These are phyloP conservation scores for Gynandropsis gynandra DNA, from an alignment of 345 rosid genomes.

Conservation along the genomic window DNA sequence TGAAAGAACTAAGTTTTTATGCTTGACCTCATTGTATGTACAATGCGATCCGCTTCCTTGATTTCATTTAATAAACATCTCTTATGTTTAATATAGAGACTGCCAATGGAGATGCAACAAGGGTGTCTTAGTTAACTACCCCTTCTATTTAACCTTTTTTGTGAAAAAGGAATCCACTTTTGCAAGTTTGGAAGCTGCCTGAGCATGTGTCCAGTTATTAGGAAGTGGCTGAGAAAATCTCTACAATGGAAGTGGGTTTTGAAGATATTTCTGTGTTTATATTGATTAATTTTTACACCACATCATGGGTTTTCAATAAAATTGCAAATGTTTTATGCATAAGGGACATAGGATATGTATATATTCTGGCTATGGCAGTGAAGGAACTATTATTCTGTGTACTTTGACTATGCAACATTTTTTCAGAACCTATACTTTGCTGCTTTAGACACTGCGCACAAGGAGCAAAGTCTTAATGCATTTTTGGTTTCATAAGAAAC, in stretches of 20 bases:
- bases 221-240: too few species aligned
- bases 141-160: neutral
- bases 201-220: constrained; percentile 1
- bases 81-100: constrained; percentile 6
- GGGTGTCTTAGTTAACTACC: neutral
- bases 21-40: neutral
- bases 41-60: neutral
- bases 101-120: neutral
- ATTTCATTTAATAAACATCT: constrained; percentile 17
- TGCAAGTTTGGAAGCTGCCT: constrained; percentile 6
- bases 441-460: constrained; percentile 1
- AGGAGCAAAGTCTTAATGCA: too few species aligned
- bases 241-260: neutral
- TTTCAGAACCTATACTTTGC: neutral
- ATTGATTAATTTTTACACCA: neutral
- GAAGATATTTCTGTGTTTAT: neutral
- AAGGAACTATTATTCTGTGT: too few species aligned
- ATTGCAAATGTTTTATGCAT: constrained; percentile 5
- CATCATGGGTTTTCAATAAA: constrained; percentile 1
- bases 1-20: constrained; percentile 1
- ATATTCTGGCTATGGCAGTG: neutral
- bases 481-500: too few species aligned
- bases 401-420: neutral
- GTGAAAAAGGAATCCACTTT: neutral
- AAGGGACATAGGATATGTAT: neutral